Conservation (phyloP, 2,329 filamentous ascomycete genomes). For the Penicillium rolfsii region DNA sequence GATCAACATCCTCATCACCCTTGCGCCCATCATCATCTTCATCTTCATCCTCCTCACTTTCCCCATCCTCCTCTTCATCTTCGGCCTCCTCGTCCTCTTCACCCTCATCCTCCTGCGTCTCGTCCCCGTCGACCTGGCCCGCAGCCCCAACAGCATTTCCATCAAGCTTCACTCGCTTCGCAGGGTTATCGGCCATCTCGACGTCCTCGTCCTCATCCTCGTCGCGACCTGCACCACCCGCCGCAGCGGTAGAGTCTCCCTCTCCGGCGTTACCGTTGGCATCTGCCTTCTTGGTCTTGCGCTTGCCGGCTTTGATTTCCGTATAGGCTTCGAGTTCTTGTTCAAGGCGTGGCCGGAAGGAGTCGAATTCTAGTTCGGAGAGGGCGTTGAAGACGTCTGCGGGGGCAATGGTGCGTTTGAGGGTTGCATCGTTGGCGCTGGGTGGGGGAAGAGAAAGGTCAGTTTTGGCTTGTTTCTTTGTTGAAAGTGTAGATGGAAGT, state of each 20-base stretch:
- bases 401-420: slow-evolving; percentile 65
- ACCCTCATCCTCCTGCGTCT: slow-evolving; percentile 33
- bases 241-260: slow-evolving; percentile 12
- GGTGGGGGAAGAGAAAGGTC: neutral
- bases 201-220: slow-evolving; percentile 25
- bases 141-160: slow-evolving; percentile 1
- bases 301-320: slow-evolving; percentile 49
- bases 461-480: neutral
- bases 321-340: slow-evolving; percentile 58
- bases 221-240: slow-evolving; percentile 6
- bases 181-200: slow-evolving; percentile 28
- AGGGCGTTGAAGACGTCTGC: slow-evolving; percentile 64
- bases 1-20: slow-evolving; percentile 42
- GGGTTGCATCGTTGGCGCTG: slow-evolving; percentile 64
- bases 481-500: neutral
- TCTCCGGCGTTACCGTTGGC: slow-evolving; percentile 41
- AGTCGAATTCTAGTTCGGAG: slow-evolving; percentile 63
- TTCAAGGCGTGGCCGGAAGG: slow-evolving; percentile 61
- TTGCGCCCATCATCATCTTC: slow-evolving; percentile 27
- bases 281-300: slow-evolving; percentile 51
- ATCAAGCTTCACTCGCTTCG: slow-evolving; percentile 29
- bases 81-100: slow-evolving; percentile 32
- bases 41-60: slow-evolving; percentile 27
- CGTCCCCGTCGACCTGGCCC: slow-evolving; percentile 19
- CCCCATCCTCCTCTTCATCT: slow-evolving; percentile 14